A percentile compares a stretch with the other conserved stretches of the same genome.
Conservation (phyloP, 495 filamentous ascomycete species). For the Penicillium verhagenii region DNA sequence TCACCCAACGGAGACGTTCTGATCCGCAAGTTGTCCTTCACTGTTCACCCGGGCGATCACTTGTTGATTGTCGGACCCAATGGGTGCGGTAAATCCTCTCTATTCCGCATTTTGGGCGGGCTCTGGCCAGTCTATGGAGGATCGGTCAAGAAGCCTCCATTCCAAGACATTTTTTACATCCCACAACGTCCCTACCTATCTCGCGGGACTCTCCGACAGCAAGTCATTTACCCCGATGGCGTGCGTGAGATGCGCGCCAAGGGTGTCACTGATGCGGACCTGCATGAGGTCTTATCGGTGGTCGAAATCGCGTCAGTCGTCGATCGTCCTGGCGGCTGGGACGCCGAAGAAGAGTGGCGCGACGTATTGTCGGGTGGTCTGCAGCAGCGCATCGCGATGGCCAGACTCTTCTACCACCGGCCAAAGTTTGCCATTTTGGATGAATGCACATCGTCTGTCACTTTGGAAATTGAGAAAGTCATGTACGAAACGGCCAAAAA, state of each 20-base stretch:
- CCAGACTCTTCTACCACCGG: slow-evolving; percentile 89
- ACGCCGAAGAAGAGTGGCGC: slow-evolving; percentile 94
- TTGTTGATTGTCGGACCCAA: slow-evolving; percentile 95
- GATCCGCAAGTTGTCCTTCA: slow-evolving; percentile 79
- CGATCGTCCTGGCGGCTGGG: slow-evolving; percentile 80
- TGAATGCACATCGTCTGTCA: slow-evolving; percentile 92
- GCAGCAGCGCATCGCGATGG: slow-evolving; percentile 98
- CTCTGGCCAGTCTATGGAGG: slow-evolving; percentile 99
- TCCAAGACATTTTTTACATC: slow-evolving; percentile 95
- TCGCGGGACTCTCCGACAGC: slow-evolving; percentile 83
- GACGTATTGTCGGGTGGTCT: slow-evolving; percentile 86
- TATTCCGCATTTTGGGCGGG: slow-evolving; percentile 94
- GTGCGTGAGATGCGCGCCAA: slow-evolving; percentile 81
- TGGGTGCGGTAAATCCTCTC: slow-evolving; percentile 91
- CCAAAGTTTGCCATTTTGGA: slow-evolving; percentile 91
- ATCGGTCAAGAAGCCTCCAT: slow-evolving; percentile 82
- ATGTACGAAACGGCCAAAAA: slow-evolving; percentile 97
- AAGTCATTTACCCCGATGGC: slow-evolving; percentile 95
- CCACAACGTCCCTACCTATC: slow-evolving; percentile 93
- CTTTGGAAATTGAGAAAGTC: slow-evolving; percentile 86
- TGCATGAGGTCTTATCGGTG: slow-evolving; percentile 70
- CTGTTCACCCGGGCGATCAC: slow-evolving; percentile 80
- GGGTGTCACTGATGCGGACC: slow-evolving; percentile 78
- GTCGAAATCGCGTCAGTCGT: slow-evolving; percentile 85
- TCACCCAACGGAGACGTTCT: slow-evolving; percentile 94